Evolutionary conservation across 2,329 filamentous ascomycete species (phyloP), one percentile per base, ranked within the genome.

Genomic region (Chaetomium olivaceum): DNA sequence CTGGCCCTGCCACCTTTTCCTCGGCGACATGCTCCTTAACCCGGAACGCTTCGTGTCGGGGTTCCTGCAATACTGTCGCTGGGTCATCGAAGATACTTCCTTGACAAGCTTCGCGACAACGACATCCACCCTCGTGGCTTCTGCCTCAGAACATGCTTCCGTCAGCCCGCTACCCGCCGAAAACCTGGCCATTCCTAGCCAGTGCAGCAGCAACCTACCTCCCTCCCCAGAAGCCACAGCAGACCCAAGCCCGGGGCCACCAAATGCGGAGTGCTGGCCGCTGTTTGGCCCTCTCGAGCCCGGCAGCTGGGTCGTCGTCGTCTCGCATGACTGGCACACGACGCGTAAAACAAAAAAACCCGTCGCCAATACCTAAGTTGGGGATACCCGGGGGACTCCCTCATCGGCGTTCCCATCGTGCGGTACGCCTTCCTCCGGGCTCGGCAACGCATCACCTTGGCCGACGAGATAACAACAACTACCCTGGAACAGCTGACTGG

Each of bases 1-100:
- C 50, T 29, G 50, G 50, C 50, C 50, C 50, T 52, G 50, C 50
- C 50, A 52, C 50, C 29, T 52, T 25, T 52, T 52, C 50, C 11
- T 52, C 11, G 50, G 50, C 50, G 50, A 52, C 19, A 52, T 29
- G 50, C 50, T 52, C 50, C 50, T 52, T 14, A 52, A 52, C 14
- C 14, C 50, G 23, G 50, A 52, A 52, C 50, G 50, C 11, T 52
- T 52, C 50, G 50, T 29, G 23, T 52, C 50, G 25, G 50, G 50
- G 23, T 52, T 52, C 23, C 50, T 52, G 50, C 50, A 52, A 25
- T 52, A 52, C 50, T 52, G 50, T 29, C 23, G 50, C 50, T 19
- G 50, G 23, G 25, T 52, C 50, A 27, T 52, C 50, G 50, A 52
- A 21, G 50, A 52, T 16, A 52, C 4, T 4, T 29, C 27, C 25